Evolutionary conservation across 2,329 filamentous ascomycete species (phyloP), one percentile per base, ranked within the genome.

Genomic region (Ophiostoma piceae): DNA sequence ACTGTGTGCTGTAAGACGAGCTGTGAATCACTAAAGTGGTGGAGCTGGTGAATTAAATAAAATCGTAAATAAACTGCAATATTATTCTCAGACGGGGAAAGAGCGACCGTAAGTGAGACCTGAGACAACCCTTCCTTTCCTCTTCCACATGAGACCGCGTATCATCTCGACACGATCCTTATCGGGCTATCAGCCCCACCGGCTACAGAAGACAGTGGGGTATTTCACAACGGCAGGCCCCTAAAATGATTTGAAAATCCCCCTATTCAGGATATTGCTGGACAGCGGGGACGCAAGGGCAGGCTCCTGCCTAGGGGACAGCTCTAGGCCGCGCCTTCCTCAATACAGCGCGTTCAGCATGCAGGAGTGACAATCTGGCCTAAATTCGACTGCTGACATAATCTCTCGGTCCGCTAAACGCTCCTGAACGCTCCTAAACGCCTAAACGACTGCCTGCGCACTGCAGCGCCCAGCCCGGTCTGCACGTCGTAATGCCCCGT

Each of bases 401-500:
- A 57, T 29, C 43, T 7, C 2, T 8, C 5, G 5, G 16, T 47
- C 51, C 22, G 22, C 22, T 26, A 57, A 6, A 35, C 35, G 35
- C 35, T 2, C 35, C 35, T 35, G 5, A 35, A 35, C 35, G 35
- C 4, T 2, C 35, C 35, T 35, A 35, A 35, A 35, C 35, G 35
- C 4, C 35, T 35, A 29, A 22, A 54, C 47, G 47, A 54, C 19
- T 9, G 47, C 47, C 47, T n/a, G n/a, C 26, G 26, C 26, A 29
- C 26, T 29, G 26, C 2, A 2, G 26, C 26, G 26, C 26, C 26
- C 26, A 29, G 51, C 51, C 11, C 9, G 51, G 7, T n/a, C 51
- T 57, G 51, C 51, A 57, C 51, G 51, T 57, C 51, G 51, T 57
- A 26, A 26, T 57, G 51, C 51, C 51, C 51, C 51, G 51, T 57